Conservation (phyloP, 306 rosid genomes). For the Trichosanthes cucumerina region DNA sequence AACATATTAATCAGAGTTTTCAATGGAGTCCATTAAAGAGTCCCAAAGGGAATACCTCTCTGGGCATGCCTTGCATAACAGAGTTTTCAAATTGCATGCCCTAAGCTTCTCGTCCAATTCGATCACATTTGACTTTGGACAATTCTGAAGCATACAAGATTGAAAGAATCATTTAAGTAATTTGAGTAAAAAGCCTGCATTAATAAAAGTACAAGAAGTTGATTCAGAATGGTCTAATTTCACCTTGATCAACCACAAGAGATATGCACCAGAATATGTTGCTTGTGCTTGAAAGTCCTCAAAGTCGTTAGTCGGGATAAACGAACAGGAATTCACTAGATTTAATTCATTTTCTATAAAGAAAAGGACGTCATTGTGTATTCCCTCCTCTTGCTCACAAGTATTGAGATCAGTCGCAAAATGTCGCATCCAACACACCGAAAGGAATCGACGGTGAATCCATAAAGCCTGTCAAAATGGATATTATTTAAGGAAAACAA, state of each 20-base stretch:
- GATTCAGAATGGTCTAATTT: background rate
- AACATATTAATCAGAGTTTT: background rate
- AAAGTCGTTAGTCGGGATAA: slow-evolving; percentile 35
- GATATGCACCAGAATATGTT: slow-evolving; percentile 36
- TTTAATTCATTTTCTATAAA: slow-evolving; percentile 45
- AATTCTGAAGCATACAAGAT: slow-evolving; percentile 33
- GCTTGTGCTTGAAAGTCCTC: slow-evolving; percentile 73
- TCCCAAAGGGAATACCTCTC: slow-evolving; percentile 49
- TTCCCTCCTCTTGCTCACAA: slow-evolving; percentile 21
- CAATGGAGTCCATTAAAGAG: slow-evolving; percentile 15
- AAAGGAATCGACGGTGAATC: slow-evolving; percentile 90
- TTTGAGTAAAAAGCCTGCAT: background rate
- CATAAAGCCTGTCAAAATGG: slow-evolving; percentile 57
- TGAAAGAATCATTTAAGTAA: slow-evolving; percentile 9
- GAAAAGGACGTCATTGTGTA: slow-evolving; percentile 14
- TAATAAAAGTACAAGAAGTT: background rate
- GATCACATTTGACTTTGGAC: slow-evolving; percentile 29
- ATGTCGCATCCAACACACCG: slow-evolving; percentile 44
- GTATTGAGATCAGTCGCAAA: slow-evolving; percentile 16
- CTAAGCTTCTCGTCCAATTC: slow-evolving; percentile 38
- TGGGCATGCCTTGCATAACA: slow-evolving; percentile 44
- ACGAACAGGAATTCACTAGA: slow-evolving; percentile 42
- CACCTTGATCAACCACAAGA: slow-evolving; percentile 64
- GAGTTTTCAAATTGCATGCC: slow-evolving; percentile 31
- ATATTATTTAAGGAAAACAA: background rate